phyloP scores from a whole-genome alignment of 352 stramenopile species.

The Salisapilia sapeloensis region DNA sequence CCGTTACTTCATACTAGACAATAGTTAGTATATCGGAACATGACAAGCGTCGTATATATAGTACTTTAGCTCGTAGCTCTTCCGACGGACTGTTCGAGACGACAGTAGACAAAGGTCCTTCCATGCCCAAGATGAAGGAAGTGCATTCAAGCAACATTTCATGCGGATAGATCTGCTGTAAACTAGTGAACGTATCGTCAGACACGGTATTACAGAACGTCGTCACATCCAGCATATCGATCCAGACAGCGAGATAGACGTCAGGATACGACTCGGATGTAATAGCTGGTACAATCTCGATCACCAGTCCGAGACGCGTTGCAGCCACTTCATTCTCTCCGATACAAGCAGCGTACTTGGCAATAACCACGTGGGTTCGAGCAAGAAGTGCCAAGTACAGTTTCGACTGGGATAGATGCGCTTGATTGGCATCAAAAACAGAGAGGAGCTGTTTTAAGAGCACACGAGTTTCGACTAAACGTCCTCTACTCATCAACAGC shows the following conservation, averaged over 20 bases:
- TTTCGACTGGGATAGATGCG: no score
- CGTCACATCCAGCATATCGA: slow-evolving; percentile 32
- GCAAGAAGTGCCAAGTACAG: no score
- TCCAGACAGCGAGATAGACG: slow-evolving; percentile 26
- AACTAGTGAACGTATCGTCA: slow-evolving; percentile 5
- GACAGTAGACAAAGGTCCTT: slow-evolving; percentile 19
- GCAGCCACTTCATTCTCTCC: no score
- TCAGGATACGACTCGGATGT: slow-evolving; percentile 36
- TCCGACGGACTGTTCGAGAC: slow-evolving; percentile 26
- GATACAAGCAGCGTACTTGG: no score
- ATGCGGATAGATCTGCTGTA: slow-evolving; percentile 33
- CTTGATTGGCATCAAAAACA: no score
- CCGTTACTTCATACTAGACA: slow-evolving; percentile 37
- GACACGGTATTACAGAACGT: slow-evolving; percentile 23
- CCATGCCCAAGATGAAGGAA: slow-evolving; percentile 18
- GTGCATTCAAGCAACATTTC: slow-evolving; percentile 28
- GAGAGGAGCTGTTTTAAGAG: no score
- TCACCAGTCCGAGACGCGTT: no score
- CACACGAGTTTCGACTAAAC: no score
- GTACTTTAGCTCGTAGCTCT: slow-evolving; percentile 38
- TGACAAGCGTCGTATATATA: not conserved
- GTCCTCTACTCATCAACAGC: no score
- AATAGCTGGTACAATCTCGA: no score
- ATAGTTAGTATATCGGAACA: not conserved
- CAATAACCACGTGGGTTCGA: no score